Base-by-base conservation (phyloP, 148 eudicot species). In the Camellia japonica region DNA sequence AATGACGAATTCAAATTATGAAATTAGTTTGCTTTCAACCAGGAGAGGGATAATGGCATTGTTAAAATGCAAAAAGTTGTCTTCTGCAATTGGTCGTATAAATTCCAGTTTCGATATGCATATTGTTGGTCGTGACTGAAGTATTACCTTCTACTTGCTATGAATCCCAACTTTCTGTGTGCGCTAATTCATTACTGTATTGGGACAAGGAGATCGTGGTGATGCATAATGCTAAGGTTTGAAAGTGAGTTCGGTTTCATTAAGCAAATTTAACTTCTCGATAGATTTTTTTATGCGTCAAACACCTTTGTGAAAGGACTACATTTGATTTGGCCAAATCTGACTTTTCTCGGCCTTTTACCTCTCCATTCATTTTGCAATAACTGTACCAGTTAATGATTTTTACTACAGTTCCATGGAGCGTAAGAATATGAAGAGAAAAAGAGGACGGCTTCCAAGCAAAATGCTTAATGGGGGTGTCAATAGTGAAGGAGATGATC, bases 381-480 rank as follows among this genome's bases (percentile, higher is more conserved):
- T 71, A 51, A 71, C n/a, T 51, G 43, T 51, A 20, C 38, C 38
- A 1, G 38, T 49, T 12, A n/a, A 69, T 52, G 38, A 18, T 55
- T 5, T 49, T 49, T 71, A 19, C 42, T 71, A 41, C 75, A 71
- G 75, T 71, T 71, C 75, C 60, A 59, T 52, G 75, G 60, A 71
- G 60, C 75, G 23, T 51, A 71, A 49, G 42, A 20, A 71, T 19
- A 71, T 3, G 19, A 52, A 51, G 43, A 71, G 4, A 11, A 23
- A 71, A 18, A 10, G 4, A n/a, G 18, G 73, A 47, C 55, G 8
- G 16, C 19, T 18, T 16, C 15, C 73, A 47, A 70, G 73, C 49
- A 49, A 52, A 20, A 42, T 15, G 59, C 5, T 71, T 10, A 71
- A 52, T 19, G 60, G 15, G 62, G 7, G 8, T 13, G 59, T 51